A percentile compares a stretch with the other conserved stretches of the same genome.
Evolutionary conservation across 2,329 filamentous ascomycete species (phyloP).

Genomic region (Paraphoma chrysanthemicola): DNA sequence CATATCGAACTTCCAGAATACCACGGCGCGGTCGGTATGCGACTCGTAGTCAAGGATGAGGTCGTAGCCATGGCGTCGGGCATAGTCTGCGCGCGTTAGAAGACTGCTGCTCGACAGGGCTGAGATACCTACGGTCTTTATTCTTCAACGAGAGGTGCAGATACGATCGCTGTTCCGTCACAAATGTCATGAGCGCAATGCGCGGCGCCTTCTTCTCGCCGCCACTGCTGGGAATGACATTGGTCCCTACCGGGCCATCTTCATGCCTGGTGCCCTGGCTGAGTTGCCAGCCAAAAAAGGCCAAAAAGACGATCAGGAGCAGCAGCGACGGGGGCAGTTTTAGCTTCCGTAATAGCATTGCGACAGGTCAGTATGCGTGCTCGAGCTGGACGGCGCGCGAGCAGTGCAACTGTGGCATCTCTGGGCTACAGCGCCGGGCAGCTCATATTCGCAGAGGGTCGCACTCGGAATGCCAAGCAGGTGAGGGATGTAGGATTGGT

Average conservation of each 20-base stretch:
- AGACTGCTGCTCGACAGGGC: not conserved
- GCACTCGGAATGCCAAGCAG: constrained; percentile 24
- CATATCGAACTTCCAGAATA: constrained; percentile 51
- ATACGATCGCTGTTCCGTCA: constrained; percentile 47
- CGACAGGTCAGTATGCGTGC: constrained; percentile 3
- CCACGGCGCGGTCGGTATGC: constrained; percentile 35
- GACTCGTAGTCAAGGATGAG: constrained; percentile 50
- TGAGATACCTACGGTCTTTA: constrained; percentile 41
- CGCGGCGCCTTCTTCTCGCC: constrained; percentile 25
- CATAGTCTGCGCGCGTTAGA: constrained; percentile 41
- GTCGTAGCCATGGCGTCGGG: constrained; percentile 49
- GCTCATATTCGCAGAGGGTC: constrained; percentile 16
- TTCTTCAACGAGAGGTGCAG: constrained; percentile 46
- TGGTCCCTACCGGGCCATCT: constrained; percentile 1
- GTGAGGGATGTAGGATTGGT: constrained; percentile 24
- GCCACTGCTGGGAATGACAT: constrained; percentile 3
- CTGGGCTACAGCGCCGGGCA: not conserved
- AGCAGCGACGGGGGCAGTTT: constrained; percentile 29
- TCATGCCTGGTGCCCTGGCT: constrained; percentile 28
- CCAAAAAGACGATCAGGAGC: constrained; percentile 36
- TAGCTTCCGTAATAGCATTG: constrained; percentile 38
- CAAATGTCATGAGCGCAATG: constrained; percentile 47
- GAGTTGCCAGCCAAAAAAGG: constrained; percentile 41
- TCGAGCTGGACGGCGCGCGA: not conserved
- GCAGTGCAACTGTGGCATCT: constrained; percentile 7